Conservation (phyloP, 192 early-diverging fungal genomes). For the Pecoramyces ruminantium region DNA sequence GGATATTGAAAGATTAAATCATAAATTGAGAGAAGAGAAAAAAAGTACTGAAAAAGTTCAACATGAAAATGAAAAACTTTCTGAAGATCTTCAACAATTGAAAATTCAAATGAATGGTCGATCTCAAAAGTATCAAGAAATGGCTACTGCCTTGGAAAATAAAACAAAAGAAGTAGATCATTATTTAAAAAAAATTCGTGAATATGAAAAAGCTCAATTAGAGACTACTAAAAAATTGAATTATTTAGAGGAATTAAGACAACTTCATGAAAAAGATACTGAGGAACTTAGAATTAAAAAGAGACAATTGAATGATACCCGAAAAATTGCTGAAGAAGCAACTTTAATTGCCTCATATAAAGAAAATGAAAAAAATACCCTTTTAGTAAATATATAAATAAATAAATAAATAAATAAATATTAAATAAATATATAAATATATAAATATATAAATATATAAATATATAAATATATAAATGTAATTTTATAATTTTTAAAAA, state of each 20-base stretch:
- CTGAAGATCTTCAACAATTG: not conserved
- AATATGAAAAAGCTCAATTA: not conserved
- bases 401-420: no score
- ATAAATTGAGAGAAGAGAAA: not conserved
- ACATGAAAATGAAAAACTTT: not conserved
- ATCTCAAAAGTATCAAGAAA: not conserved
- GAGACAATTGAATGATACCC: not conserved
- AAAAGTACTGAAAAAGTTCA: not conserved
- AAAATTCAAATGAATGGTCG: not conserved
- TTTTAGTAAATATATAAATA: not conserved
- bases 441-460: no score
- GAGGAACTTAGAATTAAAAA: not conserved
- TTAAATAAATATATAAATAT: no score
- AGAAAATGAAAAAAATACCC: not conserved
- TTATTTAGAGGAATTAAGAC: not conserved
- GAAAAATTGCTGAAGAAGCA: not conserved
- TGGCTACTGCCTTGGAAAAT: not conserved
- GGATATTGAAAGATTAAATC: not conserved
- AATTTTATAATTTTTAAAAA: no score
- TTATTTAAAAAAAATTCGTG: not conserved
- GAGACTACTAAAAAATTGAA: not conserved
- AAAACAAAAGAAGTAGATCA: not conserved
- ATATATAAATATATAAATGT: no score
- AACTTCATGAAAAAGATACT: not conserved
- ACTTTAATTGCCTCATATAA: not conserved